Base-by-base conservation (phyloP, 352 stramenopile genomes). In the Globisporangium barbulae region DNA sequence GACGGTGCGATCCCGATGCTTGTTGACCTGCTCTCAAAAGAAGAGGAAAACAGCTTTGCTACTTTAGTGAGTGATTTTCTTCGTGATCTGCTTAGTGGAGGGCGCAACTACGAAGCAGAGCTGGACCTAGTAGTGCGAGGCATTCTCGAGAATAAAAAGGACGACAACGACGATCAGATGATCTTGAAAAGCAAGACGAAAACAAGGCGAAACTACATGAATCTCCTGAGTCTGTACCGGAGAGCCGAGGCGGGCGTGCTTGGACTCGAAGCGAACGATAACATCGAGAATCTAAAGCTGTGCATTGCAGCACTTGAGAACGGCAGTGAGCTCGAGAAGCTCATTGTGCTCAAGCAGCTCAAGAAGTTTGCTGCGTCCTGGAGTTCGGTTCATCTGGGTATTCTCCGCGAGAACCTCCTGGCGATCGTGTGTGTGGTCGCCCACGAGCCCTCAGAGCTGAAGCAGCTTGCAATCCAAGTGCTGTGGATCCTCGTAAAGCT, bases 111-210 rank as follows among this genome's bases (percentile, higher is more conserved):
- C 28, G 47, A 33, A 7, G 47, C 5, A 10, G 57, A 63, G 22
- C 3, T 63, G 9, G 44, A 54, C 17, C 33, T 63, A 10, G 57
- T 63, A 19, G 57, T 63, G 21, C 57, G 44, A 31, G 57, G 57
- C 19, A n/a, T 53, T 15, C 57, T 63, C 10, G 57, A 63, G 15
- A 53, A 37, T 6, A 44, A 63, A 47, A 9, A 35, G 25, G 12
- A 47, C 41, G 41, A 47, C 5, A 21, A 19, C 39, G 39, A 44
- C 12, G 12, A 19, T 39, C 33, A 8, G 33, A 12, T 39, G 33
- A 44, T 5, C 39, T 15, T 12, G 33, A 15, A 39, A 39, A 13
- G 15, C 39, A 44, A 44, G 39, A n/a, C 6, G 15, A 53, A 53
- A 10, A 53, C 15, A 10, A 53, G 28, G 25, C 22, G 48, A 1